Evolutionary conservation across 2,329 filamentous ascomycete genomes (phyloP), one percentile per base, ranked within the genome.

Genomic region (Cladosporium austrohemisphaericum): DNA sequence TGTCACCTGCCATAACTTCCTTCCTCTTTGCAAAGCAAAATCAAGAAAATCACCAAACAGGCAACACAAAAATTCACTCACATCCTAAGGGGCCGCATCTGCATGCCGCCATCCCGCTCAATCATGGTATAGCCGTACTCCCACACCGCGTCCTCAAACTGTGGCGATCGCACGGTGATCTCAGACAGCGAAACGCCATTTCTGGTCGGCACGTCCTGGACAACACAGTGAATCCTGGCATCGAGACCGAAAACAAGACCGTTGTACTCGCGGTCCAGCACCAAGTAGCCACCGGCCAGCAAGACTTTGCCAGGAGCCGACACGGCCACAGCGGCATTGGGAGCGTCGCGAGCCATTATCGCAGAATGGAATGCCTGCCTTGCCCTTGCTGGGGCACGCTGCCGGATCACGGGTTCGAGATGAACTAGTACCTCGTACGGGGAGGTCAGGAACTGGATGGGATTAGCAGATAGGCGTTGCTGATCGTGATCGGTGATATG

Each of bases 291-390:
- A 55, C 93, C 93, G 3, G 92, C 89, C 47, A 97, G 80, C 56
- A 98, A 80, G 53, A 98, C 93, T 75, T 98, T 98, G 60, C 93
- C 93, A 14, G 93, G 93, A 18, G 93, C 92, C 55, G 93, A 97
- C 57, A 95, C 81, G 55, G 72, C 62, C 13, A 49, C 45, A 43
- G 40, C 40, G 40, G 40, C 40, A 43, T 14, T 43, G 40, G 26
- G 26, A 32, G 32, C 32, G 14, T 36, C 31, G 29, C 41, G 41
- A 45, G 41, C 41, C 41, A 45, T 45, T 26, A 22, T 22, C 16
- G 22, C 8, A 26, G 10, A 25, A 16, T 38, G 36, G 32, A 14
- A 35, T 14, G 13, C 20, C n/a, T n/a, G n/a, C n/a, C n/a, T n/a
- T 45, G 41, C 31, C 29, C 31, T 45, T 19, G 33, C 33, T 19